These are phyloP conservation scores for Aspergillus clavatus DNA, from an alignment of 2,329 filamentous ascomycete species.

Conservation along the genomic window DNA sequence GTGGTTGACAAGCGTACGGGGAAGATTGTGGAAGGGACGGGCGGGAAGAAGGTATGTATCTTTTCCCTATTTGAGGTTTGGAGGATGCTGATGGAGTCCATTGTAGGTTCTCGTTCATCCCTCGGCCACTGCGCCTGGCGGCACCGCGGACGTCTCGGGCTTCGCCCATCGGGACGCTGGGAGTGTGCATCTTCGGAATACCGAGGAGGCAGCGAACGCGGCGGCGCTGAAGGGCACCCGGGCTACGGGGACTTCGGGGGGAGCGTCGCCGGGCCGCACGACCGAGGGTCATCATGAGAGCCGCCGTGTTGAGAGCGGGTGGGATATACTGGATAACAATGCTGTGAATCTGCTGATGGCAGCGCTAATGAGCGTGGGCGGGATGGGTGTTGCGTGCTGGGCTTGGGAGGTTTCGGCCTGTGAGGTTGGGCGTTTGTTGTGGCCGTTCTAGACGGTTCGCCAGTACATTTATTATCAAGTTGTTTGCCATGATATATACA, in stretches of 20 bases:
- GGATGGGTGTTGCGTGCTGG: slow-evolving; percentile 56
- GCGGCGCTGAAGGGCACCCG: slow-evolving; percentile 22
- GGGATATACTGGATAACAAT: slow-evolving; percentile 85
- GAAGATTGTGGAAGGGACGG: slow-evolving; percentile 83
- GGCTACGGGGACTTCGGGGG: slow-evolving; percentile 12
- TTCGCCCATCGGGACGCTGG: slow-evolving; percentile 12
- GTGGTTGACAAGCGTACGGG: slow-evolving; percentile 79
- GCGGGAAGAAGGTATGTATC: slow-evolving; percentile 56
- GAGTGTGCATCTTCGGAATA: slow-evolving; percentile 21
- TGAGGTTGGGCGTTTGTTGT: slow-evolving; percentile 2
- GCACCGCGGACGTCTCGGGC: slow-evolving; percentile 11
- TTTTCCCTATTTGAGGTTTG: not conserved
- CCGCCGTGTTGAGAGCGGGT: slow-evolving; percentile 60
- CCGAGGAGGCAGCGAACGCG: slow-evolving; percentile 28
- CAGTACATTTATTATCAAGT: no score
- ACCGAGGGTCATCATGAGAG: slow-evolving; percentile 48
- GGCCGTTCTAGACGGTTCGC: no score
- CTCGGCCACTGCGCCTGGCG: slow-evolving; percentile 22
- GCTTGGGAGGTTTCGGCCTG: slow-evolving; percentile 26
- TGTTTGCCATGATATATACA: no score
- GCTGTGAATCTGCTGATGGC: slow-evolving; percentile 94
- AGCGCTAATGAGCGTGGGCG: slow-evolving; percentile 68
- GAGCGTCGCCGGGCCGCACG: slow-evolving; percentile 9
- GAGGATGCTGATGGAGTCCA: not conserved
- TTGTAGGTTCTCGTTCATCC: slow-evolving; percentile 37